These are phyloP conservation scores for Erysimum pusillum DNA, from an alignment of 441 rosid species.

Conservation along the genomic window DNA sequence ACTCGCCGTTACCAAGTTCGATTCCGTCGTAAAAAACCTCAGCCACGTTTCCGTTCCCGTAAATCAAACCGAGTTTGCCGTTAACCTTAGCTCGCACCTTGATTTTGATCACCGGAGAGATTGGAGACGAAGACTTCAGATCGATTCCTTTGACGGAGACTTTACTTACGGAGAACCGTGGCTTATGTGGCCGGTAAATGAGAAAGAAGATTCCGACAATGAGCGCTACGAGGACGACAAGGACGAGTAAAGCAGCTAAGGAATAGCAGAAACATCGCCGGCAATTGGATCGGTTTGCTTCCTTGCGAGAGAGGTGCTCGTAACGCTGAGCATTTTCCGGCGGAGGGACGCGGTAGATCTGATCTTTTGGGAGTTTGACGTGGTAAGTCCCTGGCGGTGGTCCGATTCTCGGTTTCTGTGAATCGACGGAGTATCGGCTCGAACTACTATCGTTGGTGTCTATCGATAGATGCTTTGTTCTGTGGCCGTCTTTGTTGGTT, in stretches of 20 bases:
- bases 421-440: slow-evolving; percentile 40
- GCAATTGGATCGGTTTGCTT: slow-evolving; percentile 43
- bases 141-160: slow-evolving; percentile 68
- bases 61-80: slow-evolving; percentile 67
- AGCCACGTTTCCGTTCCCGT: slow-evolving; percentile 53
- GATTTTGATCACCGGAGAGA: slow-evolving; percentile 60
- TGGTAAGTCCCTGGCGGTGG: slow-evolving; percentile 71
- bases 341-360: slow-evolving; percentile 79
- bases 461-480: background rate
- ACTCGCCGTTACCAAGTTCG: slow-evolving; percentile 53
- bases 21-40: slow-evolving; percentile 49
- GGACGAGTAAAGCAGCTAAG: slow-evolving; percentile 41
- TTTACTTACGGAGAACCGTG: slow-evolving; percentile 57
- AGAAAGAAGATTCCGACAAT: slow-evolving; percentile 63
- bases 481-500: background rate
- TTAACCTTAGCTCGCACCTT: slow-evolving; percentile 58
- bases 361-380: slow-evolving; percentile 74
- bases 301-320: slow-evolving; percentile 52
- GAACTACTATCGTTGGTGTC: slow-evolving; percentile 30
- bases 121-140: slow-evolving; percentile 52
- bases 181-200: slow-evolving; percentile 66
- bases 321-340: slow-evolving; percentile 69
- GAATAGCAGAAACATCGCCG: slow-evolving; percentile 58
- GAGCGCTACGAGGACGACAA: slow-evolving; percentile 49
- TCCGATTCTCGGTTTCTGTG: slow-evolving; percentile 26